These are phyloP conservation scores for Annulohypoxylon nitens DNA, from an alignment of 495 filamentous ascomycete genomes.

Conservation along the genomic window DNA sequence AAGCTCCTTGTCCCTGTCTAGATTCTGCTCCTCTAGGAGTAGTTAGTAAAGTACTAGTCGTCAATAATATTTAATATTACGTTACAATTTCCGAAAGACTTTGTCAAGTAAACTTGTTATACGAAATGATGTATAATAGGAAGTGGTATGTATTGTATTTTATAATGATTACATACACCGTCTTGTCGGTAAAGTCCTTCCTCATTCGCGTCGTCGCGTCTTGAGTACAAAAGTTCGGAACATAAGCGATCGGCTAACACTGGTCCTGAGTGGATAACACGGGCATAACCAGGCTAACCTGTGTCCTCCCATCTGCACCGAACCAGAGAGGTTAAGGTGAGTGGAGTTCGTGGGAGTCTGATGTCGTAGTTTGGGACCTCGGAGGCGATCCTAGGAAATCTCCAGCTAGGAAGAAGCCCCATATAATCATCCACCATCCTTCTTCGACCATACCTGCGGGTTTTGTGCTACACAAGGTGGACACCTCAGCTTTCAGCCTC, in stretches of 20 bases:
- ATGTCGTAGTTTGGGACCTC: slow-evolving; percentile 45
- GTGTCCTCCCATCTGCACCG: slow-evolving; percentile 25
- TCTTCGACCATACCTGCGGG: slow-evolving; percentile 46
- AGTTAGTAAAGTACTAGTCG: slow-evolving; percentile 5
- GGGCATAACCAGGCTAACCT: slow-evolving; percentile 23
- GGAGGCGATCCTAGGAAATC: slow-evolving; percentile 44
- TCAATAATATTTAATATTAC: slow-evolving; percentile 22
- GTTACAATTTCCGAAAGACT: slow-evolving; percentile 17
- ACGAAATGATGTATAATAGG: slow-evolving; percentile 9
- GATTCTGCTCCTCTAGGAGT: slow-evolving; percentile 4
- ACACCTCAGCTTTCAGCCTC: slow-evolving; percentile 51
- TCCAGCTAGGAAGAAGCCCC: slow-evolving; percentile 24
- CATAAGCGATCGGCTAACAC: slow-evolving; percentile 43
- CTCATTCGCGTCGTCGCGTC: slow-evolving; percentile 30
- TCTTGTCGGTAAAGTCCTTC: slow-evolving; percentile 5
- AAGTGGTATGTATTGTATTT: neutral
- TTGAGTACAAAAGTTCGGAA: slow-evolving; percentile 29
- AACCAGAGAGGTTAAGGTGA: slow-evolving; percentile 29
- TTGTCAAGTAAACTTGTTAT: neutral
- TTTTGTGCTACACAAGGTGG: slow-evolving; percentile 51
- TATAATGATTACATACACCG: neutral
- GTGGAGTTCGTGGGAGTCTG: slow-evolving; percentile 45
- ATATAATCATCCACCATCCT: slow-evolving; percentile 46
- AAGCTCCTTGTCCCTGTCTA: slow-evolving; percentile 19
- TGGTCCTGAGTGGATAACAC: slow-evolving; percentile 39